A percentile compares a stretch with the other conserved stretches of the same genome.
phyloP scores from a whole-genome alignment of 441 rosid genomes.

The Dalechampia spathulata region DNA sequence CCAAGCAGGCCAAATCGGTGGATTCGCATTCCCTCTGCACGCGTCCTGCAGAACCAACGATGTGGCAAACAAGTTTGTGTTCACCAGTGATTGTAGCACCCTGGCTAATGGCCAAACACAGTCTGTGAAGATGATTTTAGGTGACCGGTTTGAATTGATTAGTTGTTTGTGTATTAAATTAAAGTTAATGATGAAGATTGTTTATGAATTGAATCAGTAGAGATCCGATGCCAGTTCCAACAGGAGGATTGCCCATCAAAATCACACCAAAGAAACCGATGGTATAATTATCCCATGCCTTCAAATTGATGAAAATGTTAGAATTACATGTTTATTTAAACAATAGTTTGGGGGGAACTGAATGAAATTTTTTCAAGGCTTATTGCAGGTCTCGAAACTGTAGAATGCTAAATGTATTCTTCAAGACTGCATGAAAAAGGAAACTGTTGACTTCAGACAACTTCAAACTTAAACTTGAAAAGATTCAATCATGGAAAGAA shows the following conservation, averaged over 20 bases:
- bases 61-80: conserved; percentile 50
- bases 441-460: no score
- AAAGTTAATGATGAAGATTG: conserved; percentile 41
- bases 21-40: no score
- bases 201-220: conserved; percentile 25
- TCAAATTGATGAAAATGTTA: no score
- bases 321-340: no score
- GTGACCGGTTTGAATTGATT: conserved; percentile 29
- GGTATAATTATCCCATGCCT: neutral
- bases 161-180: conserved; percentile 35
- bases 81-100: conserved; percentile 22
- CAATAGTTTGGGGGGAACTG: no score
- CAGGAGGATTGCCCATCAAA: conserved; percentile 31
- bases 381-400: no score
- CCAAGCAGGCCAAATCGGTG: no score
- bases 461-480: no score
- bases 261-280: conserved; percentile 17
- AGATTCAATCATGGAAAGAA: no score
- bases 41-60: no score
- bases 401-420: neutral
- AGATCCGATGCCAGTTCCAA: conserved; percentile 38
- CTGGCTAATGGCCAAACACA: conserved; percentile 27
- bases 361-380: no score
- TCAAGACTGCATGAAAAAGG: neutral
- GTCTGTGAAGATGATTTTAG: conserved; percentile 25